Conservation (phyloP, 345 rosid species). For the Brassica nigra region DNA sequence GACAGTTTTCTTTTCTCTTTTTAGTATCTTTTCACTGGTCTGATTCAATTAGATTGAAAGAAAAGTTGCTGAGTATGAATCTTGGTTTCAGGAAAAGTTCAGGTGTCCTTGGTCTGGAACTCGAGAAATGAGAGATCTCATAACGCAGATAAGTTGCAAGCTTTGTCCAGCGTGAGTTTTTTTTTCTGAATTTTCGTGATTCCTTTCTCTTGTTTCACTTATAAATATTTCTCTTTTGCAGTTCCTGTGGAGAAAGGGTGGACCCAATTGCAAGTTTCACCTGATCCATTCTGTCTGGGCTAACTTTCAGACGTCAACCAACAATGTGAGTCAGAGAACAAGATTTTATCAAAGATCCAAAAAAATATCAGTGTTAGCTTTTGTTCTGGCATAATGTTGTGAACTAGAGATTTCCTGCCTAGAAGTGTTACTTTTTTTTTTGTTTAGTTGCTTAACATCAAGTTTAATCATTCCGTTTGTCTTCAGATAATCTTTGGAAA, state of each 20-base stretch:
- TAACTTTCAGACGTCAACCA: slow-evolving; percentile 93
- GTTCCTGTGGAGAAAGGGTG: slow-evolving; percentile 92
- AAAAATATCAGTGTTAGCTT: neutral
- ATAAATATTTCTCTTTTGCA: slow-evolving; percentile 37
- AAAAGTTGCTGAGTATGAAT: slow-evolving; percentile 7
- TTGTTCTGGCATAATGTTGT: slow-evolving; percentile 2
- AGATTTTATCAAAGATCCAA: neutral
- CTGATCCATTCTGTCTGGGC: slow-evolving; percentile 94
- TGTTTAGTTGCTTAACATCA: neutral
- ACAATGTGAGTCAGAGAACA: slow-evolving; percentile 62
- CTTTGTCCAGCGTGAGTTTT: slow-evolving; percentile 71
- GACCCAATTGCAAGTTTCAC: slow-evolving; percentile 57
- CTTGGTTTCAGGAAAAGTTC: slow-evolving; percentile 71
- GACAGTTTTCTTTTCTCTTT: slow-evolving; percentile 9
- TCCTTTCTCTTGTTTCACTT: neutral
- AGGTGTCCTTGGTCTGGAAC: slow-evolving; percentile 90
- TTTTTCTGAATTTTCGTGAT: neutral
- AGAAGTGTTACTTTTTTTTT: neutral
- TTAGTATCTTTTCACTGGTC: neutral
- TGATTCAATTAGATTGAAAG: slow-evolving; percentile 6
- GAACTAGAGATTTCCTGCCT: neutral
- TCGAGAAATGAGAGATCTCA: slow-evolving; percentile 80
- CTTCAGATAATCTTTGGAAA: slow-evolving; percentile 84
- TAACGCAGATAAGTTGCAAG: slow-evolving; percentile 65
- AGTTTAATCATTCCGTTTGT: neutral